Percentiles rank a stretch among this genome's conserved stretches.
Conservation (phyloP, 2,329 filamentous ascomycete species). For the Aspergillus chevalieri region DNA sequence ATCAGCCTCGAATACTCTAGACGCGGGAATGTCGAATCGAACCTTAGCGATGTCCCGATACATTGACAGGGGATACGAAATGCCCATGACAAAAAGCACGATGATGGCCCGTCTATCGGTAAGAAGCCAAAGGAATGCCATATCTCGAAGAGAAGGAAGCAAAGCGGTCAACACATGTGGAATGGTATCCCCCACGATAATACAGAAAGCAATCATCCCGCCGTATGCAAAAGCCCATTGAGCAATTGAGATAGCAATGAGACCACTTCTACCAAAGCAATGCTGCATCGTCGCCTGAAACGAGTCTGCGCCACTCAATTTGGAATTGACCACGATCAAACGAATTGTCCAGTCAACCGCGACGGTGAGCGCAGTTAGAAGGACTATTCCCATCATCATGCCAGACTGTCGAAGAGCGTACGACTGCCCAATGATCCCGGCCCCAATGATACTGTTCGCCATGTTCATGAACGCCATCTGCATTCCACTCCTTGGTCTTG, state of each 20-base stretch:
- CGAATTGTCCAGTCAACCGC: slow-evolving; percentile 96
- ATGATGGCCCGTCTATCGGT: slow-evolving; percentile 79
- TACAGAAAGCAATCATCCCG: slow-evolving; percentile 96
- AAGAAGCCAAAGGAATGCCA: slow-evolving; percentile 74
- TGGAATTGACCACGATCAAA: slow-evolving; percentile 94
- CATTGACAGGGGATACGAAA: slow-evolving; percentile 86
- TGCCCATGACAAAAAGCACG: slow-evolving; percentile 73
- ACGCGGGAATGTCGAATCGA: slow-evolving; percentile 19
- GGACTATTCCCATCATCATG: slow-evolving; percentile 67
- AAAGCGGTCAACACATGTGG: slow-evolving; percentile 79
- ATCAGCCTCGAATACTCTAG: slow-evolving; percentile 23
- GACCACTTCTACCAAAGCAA: slow-evolving; percentile 81
- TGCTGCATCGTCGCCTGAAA: slow-evolving; percentile 95
- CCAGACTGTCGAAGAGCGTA: slow-evolving; percentile 95
- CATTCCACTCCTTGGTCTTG: slow-evolving; percentile 77
- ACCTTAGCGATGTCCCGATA: slow-evolving; percentile 98
- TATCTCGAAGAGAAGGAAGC: slow-evolving; percentile 66
- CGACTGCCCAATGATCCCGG: slow-evolving; percentile 73
- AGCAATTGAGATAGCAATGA: slow-evolving; percentile 83
- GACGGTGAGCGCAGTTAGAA: slow-evolving; percentile 73
- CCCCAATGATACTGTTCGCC: slow-evolving; percentile 94
- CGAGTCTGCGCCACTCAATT: slow-evolving; percentile 85
- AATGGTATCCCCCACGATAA: slow-evolving; percentile 95
- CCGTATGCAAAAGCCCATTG: slow-evolving; percentile 99
- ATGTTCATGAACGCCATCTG: slow-evolving; percentile 97